A percentile compares a stretch with the other conserved stretches of the same genome.
These are phyloP conservation scores for Hyaloscypha variabilis DNA, from an alignment of 495 filamentous ascomycete species.

Conservation along the genomic window DNA sequence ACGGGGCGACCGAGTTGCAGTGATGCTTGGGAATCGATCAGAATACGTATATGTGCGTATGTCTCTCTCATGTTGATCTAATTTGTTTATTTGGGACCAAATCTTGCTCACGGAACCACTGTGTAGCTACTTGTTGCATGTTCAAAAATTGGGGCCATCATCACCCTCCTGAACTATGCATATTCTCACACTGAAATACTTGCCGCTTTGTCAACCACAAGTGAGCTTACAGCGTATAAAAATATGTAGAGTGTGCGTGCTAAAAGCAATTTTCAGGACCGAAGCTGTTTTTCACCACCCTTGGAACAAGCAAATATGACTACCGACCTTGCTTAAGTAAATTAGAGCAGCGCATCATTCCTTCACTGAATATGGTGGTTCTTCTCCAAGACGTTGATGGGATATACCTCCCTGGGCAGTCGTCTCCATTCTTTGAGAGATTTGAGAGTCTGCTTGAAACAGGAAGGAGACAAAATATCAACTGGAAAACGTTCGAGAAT, in stretches of 20 bases:
- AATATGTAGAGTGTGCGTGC: not conserved
- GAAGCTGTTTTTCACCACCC: not conserved
- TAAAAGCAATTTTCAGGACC: not conserved
- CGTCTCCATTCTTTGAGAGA: not conserved
- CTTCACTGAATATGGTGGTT: not conserved
- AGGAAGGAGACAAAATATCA: not conserved
- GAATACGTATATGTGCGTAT: constrained; percentile 6
- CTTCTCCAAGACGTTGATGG: constrained; percentile 27
- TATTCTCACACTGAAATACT: constrained; percentile 7
- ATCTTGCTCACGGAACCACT: not conserved
- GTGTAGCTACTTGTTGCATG: constrained; percentile 4
- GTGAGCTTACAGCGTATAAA: not conserved
- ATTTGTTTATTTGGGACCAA: not conserved
- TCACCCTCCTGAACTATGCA: constrained; percentile 6
- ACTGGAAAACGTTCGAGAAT: not conserved
- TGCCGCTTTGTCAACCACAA: not conserved
- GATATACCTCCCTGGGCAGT: not conserved
- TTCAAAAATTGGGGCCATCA: constrained; percentile 6
- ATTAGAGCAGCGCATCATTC: not conserved
- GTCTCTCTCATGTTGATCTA: not conserved
- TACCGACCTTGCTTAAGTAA: not conserved
- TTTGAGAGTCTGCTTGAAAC: not conserved
- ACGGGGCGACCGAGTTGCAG: constrained; percentile 2
- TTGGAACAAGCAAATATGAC: constrained; percentile 2
- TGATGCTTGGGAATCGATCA: constrained; percentile 5